A percentile compares a stretch with the other conserved stretches of the same genome.
Conservation (phyloP, 2,329 filamentous ascomycete species). For the Nemania serpens region DNA sequence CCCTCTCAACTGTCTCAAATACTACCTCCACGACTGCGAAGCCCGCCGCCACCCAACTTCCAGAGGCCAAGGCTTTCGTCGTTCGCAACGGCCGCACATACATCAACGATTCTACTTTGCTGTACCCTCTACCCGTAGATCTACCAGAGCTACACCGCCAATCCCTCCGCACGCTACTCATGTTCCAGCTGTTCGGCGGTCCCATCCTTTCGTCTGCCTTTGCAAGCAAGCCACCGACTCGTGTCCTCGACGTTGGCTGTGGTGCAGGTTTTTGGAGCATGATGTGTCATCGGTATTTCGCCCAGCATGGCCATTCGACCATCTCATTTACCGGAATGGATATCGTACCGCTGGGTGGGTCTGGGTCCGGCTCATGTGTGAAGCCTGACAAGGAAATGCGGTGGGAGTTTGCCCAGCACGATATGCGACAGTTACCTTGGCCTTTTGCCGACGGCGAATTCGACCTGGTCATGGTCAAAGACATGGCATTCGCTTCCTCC, state of each 20-base stretch:
- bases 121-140: constrained; percentile 89
- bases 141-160: constrained; percentile 86
- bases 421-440: constrained; percentile 74
- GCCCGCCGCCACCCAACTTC: constrained; percentile 18
- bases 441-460: constrained; percentile 82
- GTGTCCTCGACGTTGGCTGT: constrained; percentile 85
- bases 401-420: constrained; percentile 88
- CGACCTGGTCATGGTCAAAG: constrained; percentile 87
- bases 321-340: constrained; percentile 84
- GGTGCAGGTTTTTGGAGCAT: constrained; percentile 89
- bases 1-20: constrained; percentile 37
- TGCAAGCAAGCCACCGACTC: constrained; percentile 68
- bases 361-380: constrained; percentile 44
- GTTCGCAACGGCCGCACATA: constrained; percentile 81
- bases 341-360: constrained; percentile 70
- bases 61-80: constrained; percentile 60
- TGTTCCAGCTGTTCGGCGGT: constrained; percentile 79
- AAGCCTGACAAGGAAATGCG: constrained; percentile 74
- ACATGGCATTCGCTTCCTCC: constrained; percentile 70
- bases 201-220: constrained; percentile 76
- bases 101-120: constrained; percentile 70
- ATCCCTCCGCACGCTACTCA: constrained; percentile 78
- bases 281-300: constrained; percentile 82
- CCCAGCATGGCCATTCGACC: constrained; percentile 66
- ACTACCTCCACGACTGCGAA: constrained; percentile 35